Evolutionary conservation across 2,329 filamentous ascomycete species (phyloP).

Genomic region (Aureobasidium sp.): DNA sequence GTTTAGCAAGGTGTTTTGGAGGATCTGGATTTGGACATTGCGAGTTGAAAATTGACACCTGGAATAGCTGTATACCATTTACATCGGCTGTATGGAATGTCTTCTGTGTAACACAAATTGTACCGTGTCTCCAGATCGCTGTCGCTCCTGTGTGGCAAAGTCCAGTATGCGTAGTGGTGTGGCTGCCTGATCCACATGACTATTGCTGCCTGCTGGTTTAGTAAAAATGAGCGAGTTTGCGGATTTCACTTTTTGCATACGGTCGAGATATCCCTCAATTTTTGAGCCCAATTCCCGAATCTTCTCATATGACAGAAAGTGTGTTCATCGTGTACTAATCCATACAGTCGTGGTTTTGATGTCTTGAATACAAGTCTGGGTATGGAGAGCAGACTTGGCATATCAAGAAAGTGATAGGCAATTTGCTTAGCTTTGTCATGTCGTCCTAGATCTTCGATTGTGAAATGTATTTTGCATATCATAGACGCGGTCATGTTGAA

Average conservation of each 20-base stretch:
- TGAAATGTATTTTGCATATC: too few relatives aligned
- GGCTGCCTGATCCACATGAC: background rate
- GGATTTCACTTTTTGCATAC: background rate
- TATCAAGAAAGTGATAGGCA: too few relatives aligned
- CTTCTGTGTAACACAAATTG: background rate
- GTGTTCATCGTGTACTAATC: too few relatives aligned
- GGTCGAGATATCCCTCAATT: background rate
- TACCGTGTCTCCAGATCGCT: background rate
- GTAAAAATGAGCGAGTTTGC: background rate
- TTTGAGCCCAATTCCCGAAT: background rate
- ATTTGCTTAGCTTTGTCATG: too few relatives aligned
- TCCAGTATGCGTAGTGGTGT: background rate
- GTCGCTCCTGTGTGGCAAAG: background rate
- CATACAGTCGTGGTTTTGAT: too few relatives aligned
- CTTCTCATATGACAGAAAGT: too few relatives aligned
- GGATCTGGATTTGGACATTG: background rate
- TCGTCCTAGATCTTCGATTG: too few relatives aligned
- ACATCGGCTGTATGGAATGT: background rate
- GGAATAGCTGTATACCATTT: background rate
- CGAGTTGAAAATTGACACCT: background rate
- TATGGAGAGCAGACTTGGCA: too few relatives aligned
- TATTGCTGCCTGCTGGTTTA: background rate
- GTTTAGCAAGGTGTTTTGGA: background rate
- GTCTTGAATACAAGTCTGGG: too few relatives aligned
- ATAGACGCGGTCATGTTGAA: too few relatives aligned